Conservation (phyloP, 2,329 filamentous ascomycete genomes). For the Paraphaeosphaeria sporulosa region DNA sequence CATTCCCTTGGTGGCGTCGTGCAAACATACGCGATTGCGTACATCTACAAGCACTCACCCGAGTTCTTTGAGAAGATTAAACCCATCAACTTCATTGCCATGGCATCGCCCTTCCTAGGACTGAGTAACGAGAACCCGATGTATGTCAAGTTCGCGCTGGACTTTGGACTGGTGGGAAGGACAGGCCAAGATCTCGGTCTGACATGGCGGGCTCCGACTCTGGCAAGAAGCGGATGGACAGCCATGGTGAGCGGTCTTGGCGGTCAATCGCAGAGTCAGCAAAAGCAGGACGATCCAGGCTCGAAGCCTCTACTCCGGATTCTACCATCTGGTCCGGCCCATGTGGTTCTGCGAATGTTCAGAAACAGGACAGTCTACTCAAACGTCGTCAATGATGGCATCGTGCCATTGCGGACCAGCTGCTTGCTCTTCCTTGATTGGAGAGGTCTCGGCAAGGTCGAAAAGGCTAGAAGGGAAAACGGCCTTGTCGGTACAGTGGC, state of each 20-base stretch:
- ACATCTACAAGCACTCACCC: constrained; percentile 95
- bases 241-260: constrained; percentile 84
- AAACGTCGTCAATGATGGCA: constrained; percentile 97
- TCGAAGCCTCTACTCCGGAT: constrained; percentile 90
- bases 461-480: constrained; percentile 91
- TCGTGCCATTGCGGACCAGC: constrained; percentile 92
- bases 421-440: constrained; percentile 97
- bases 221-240: constrained; percentile 86
- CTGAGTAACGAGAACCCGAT: constrained; percentile 97
- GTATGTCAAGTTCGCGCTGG: constrained; percentile 95
- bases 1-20: constrained; percentile 90
- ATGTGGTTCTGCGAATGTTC: constrained; percentile 85
- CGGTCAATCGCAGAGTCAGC: constrained; percentile 63
- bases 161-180: constrained; percentile 94
- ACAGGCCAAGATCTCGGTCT: constrained; percentile 94
- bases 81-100: constrained; percentile 87
- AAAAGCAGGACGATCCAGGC: constrained; percentile 71
- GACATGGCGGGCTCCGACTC: constrained; percentile 89
- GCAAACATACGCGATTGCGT: constrained; percentile 93
- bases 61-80: constrained; percentile 86
- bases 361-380: constrained; percentile 92
- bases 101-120: constrained; percentile 88
- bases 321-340: constrained; percentile 88
- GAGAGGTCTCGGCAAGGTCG: constrained; percentile 90
- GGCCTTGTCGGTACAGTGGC: constrained; percentile 92